These are phyloP conservation scores for Fusarium sacchari DNA, from an alignment of 2,329 filamentous ascomycete species.

Conservation along the genomic window DNA sequence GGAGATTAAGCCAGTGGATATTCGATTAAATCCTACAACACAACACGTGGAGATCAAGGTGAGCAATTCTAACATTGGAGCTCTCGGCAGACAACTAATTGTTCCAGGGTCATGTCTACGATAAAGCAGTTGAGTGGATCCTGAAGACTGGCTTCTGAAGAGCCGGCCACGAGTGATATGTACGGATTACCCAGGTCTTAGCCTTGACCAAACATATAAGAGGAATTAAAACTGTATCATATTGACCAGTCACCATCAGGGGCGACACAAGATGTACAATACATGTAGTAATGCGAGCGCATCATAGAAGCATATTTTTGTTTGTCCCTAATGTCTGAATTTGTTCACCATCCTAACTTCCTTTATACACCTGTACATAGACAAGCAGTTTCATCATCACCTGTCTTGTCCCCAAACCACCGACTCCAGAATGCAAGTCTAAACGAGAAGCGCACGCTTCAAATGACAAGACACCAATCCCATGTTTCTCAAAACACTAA, in stretches of 20 bases:
- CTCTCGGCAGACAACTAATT: conserved; percentile 1
- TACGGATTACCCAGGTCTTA: not conserved
- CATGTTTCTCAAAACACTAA: conserved; percentile 43
- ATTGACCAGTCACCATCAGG: conserved; percentile 37
- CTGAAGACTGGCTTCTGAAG: conserved; percentile 49
- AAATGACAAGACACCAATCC: conserved; percentile 41
- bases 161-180: not conserved
- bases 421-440: conserved; percentile 46
- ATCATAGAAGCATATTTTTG: conserved; percentile 37
- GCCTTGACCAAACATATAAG: not conserved
- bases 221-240: conserved; percentile 42
- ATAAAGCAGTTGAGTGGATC: conserved; percentile 47
- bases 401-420: conserved; percentile 38
- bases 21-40: conserved; percentile 69
- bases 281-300: conserved; percentile 44
- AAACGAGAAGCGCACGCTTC: conserved; percentile 43
- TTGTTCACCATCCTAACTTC: conserved; percentile 41
- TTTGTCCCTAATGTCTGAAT: conserved; percentile 40
- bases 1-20: conserved; percentile 63
- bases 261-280: conserved; percentile 43
- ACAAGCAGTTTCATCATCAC: conserved; percentile 38
- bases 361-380: conserved; percentile 37
- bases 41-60: conserved; percentile 81
- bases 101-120: conserved; percentile 48
- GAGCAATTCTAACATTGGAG: not conserved